phyloP scores from a whole-genome alignment of 345 rosid genomes.

The Durio zibethinus region DNA sequence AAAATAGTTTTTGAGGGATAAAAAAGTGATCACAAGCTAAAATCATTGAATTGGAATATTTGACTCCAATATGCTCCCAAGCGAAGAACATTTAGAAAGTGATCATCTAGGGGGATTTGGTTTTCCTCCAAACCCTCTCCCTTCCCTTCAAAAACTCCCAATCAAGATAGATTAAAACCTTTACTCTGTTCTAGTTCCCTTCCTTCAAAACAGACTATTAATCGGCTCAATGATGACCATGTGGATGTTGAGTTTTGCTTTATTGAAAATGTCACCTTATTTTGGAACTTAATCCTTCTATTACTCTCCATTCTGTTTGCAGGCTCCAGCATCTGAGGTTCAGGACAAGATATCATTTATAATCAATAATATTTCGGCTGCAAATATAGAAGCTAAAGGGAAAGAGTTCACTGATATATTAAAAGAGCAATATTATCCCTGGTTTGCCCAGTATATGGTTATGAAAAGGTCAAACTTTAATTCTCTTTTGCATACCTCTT shows the following conservation, averaged over 20 bases:
- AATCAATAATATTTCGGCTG: conserved; percentile 74
- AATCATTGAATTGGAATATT: background rate
- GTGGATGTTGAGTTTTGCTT: background rate
- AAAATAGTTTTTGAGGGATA: background rate
- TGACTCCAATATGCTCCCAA: background rate
- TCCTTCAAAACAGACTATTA: background rate
- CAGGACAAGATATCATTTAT: conserved; percentile 92
- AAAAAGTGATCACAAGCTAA: background rate
- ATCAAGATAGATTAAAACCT: background rate
- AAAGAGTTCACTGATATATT: conserved; percentile 83
- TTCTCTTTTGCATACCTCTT: conserved; percentile 7
- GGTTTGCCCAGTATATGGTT: conserved; percentile 99
- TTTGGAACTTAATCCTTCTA: background rate
- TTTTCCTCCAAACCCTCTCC: too few relatives aligned
- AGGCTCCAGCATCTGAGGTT: conserved; percentile 80
- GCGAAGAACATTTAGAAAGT: background rate
- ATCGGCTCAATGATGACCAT: background rate
- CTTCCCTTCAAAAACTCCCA: background rate
- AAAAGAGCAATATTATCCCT: conserved; percentile 76
- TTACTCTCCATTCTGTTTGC: conserved; percentile 19
- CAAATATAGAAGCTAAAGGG: conserved; percentile 77
- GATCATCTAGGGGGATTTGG: background rate
- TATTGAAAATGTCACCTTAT: background rate
- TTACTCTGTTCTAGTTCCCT: background rate
- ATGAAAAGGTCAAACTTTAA: conserved; percentile 75